phyloP scores from a whole-genome alignment of 2,329 filamentous ascomycete genomes.

The Rutstroemia sp. region DNA sequence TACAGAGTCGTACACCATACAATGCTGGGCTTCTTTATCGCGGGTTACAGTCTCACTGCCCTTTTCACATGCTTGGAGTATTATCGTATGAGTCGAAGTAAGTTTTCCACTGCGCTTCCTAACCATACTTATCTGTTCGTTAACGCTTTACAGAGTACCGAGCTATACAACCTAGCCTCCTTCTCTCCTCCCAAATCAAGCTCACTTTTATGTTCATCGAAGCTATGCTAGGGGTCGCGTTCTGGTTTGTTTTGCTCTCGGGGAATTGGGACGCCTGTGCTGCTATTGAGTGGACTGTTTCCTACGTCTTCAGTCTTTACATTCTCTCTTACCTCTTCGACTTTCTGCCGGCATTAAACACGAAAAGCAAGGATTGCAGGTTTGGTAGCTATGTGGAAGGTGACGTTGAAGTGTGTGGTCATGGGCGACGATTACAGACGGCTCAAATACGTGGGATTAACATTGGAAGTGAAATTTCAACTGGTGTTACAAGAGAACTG shows the following conservation, averaged over 20 bases:
- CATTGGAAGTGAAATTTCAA: not conserved
- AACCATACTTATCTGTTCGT: not conserved
- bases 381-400: constrained; percentile 2
- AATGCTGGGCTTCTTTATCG: constrained; percentile 78
- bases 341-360: constrained; percentile 58
- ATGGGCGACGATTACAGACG: not conserved
- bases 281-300: constrained; percentile 68
- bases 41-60: constrained; percentile 74
- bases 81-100: constrained; percentile 70
- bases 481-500: not conserved
- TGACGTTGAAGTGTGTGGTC: not conserved
- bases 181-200: constrained; percentile 63
- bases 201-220: constrained; percentile 72
- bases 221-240: constrained; percentile 74
- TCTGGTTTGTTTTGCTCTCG: constrained; percentile 68
- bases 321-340: constrained; percentile 80
- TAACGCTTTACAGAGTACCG: constrained; percentile 1
- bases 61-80: constrained; percentile 87
- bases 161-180: constrained; percentile 1
- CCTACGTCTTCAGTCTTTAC: constrained; percentile 82
- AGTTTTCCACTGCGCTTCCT: constrained; percentile 20
- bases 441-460: not conserved
- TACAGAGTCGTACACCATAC: constrained; percentile 63
- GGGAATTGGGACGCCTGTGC: constrained; percentile 60
- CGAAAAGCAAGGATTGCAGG: constrained; percentile 3